Percentiles rank a stretch among this genome's conserved stretches.
phyloP scores from a whole-genome alignment of 2,329 filamentous ascomycete genomes.

The Xylariales sp. region DNA sequence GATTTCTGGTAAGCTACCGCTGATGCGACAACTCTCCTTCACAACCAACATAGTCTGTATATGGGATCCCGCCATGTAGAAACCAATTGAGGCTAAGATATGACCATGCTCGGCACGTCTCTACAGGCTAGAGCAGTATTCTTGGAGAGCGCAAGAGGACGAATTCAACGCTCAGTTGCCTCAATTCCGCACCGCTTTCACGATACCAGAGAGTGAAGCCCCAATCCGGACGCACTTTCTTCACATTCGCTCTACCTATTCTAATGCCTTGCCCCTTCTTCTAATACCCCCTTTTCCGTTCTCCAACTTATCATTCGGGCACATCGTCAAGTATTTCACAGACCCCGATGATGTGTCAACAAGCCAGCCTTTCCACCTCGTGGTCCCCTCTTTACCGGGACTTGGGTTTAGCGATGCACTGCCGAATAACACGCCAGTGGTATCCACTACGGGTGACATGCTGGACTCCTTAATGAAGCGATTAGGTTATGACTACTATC shows the following conservation, averaged over 20 bases:
- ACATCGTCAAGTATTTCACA: slow-evolving; percentile 50
- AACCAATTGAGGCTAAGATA: no score
- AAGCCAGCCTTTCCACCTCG: slow-evolving; percentile 58
- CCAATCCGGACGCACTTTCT: slow-evolving; percentile 60
- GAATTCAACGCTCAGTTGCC: slow-evolving; percentile 54
- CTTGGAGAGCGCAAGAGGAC: slow-evolving; percentile 58
- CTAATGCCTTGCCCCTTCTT: slow-evolving; percentile 57
- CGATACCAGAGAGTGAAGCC: slow-evolving; percentile 31
- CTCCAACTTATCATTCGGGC: slow-evolving; percentile 55
- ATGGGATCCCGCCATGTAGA: not conserved
- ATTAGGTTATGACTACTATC: slow-evolving; percentile 54
- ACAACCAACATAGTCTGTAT: no score
- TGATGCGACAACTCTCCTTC: no score
- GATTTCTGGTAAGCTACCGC: slow-evolving; percentile 64
- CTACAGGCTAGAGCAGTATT: slow-evolving; percentile 60
- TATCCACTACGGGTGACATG: slow-evolving; percentile 48
- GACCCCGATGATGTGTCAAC: slow-evolving; percentile 42
- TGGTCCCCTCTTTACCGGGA: slow-evolving; percentile 62
- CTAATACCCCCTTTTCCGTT: slow-evolving; percentile 63
- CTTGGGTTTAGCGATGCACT: slow-evolving; percentile 64
- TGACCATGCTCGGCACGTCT: no score
- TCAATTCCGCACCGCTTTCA: slow-evolving; percentile 58
- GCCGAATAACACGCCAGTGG: slow-evolving; percentile 41
- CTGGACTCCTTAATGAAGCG: slow-evolving; percentile 57
- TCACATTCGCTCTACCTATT: slow-evolving; percentile 49